phyloP scores from a whole-genome alignment of 2,329 filamentous ascomycete species.

The Leptographium procerum region DNA sequence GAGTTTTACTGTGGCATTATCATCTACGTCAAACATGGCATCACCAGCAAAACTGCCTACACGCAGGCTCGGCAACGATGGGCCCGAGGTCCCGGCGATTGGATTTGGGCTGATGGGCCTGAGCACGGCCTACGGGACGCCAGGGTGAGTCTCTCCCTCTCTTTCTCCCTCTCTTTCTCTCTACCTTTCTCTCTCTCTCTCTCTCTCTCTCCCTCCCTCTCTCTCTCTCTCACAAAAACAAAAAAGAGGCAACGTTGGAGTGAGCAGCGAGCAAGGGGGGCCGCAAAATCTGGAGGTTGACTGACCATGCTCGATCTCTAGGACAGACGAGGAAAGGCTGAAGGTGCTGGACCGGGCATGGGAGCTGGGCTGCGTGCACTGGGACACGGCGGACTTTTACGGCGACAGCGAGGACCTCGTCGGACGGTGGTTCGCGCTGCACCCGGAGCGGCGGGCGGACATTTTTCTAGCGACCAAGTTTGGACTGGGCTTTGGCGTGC shows the following conservation, averaged over 20 bases:
- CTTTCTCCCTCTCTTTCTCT: too few relatives aligned
- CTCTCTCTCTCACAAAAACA: too few relatives aligned
- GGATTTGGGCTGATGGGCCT: conserved; percentile 36
- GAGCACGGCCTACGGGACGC: conserved; percentile 12
- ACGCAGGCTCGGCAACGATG: conserved; percentile 32
- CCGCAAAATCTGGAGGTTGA: too few relatives aligned
- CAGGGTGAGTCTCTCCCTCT: conserved; percentile 20
- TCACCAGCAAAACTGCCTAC: too few relatives aligned
- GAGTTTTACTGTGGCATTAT: too few relatives aligned
- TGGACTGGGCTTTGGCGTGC: neutral
- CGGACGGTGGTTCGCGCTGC: conserved; percentile 31
- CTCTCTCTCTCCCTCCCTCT: too few relatives aligned
- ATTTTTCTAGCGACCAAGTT: conserved; percentile 28
- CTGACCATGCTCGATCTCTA: too few relatives aligned
- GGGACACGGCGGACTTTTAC: conserved; percentile 34
- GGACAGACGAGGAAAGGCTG: too few relatives aligned
- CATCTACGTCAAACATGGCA: too few relatives aligned
- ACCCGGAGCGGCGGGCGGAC: conserved; percentile 23
- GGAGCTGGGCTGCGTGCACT: conserved; percentile 10
- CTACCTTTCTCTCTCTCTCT: too few relatives aligned
- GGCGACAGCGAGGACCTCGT: conserved; percentile 30
- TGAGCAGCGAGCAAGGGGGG: neutral
- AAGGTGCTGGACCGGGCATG: too few relatives aligned
- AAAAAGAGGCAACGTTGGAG: conserved; percentile 17
- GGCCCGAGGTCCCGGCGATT: conserved; percentile 31